Evolutionary conservation across 176 grass and related monocot species (phyloP), one percentile per base, ranked within the genome.

Genomic region (Melocanna baccifera): DNA sequence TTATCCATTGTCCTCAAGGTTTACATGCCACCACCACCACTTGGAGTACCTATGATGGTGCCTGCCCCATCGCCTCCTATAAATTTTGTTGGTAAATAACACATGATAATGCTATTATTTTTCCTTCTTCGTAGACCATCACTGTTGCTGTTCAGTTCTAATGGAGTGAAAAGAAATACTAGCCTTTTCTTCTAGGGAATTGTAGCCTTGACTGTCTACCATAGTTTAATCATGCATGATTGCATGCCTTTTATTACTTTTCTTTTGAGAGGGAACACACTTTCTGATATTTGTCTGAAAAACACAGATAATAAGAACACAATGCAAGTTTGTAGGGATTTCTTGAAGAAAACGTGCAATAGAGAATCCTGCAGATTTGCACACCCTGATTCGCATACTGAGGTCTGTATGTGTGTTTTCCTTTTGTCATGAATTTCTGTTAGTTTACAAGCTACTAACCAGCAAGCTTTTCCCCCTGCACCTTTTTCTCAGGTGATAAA

Each of bases 321-420:
- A 22, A 8, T 51, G 69, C 62, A 83, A 86, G 79, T 91, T 52
- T 94, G 92, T 64, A 94, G 86, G 62, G 92, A 94, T 65, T 94
- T 84, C 79, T 86, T 94, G 89, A 94, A 94, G 83, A 91, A 91
- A 18, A 94, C 83, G 73, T 94, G 92, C 62, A 86, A 19, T 36
- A 82, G 92, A 86, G 89, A 88, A 77, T 88, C 86, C n/a, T 94
- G 89, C 69, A 88, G 84, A 37, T 94, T 59, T 94, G 51, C 71
- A 39, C 92, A 94, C 66, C 89, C 86, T 32, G 86, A 83, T 14
- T 80, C 78, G 23, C 73, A 83, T 57, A 52, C 86, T 40, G 34
- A 88, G 86, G 92, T 94, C 81, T 64, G 75, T 78, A 69, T 71
- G 56, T 46, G 7, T 55, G 0, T 62, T 69, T 45, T 34, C 43